phyloP scores from a whole-genome alignment of 345 rosid genomes.

The Hypericum androsaemum region DNA sequence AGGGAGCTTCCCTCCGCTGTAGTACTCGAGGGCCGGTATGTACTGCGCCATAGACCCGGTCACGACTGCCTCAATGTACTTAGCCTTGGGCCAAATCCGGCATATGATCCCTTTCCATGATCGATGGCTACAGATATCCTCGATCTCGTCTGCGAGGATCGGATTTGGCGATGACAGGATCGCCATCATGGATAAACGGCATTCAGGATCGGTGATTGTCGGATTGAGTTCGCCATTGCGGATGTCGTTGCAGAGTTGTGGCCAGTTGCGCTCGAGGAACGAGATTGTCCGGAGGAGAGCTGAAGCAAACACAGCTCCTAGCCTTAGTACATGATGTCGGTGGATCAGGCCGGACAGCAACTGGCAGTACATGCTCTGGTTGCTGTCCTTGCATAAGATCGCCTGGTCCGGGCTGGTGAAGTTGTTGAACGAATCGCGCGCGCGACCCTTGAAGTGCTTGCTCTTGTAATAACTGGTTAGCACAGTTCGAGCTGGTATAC shows the following conservation, averaged over 20 bases:
- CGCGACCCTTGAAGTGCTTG: constrained; percentile 48
- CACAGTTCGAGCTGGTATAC: constrained; percentile 53
- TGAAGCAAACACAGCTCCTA: constrained; percentile 60
- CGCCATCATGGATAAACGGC: constrained; percentile 30
- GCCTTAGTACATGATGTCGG: constrained; percentile 41
- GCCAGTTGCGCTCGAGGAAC: constrained; percentile 51
- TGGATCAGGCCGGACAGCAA: constrained; percentile 46
- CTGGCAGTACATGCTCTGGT: constrained; percentile 73
- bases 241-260: constrained; percentile 40
- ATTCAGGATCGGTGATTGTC: constrained; percentile 36
- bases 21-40: constrained; percentile 46
- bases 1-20: constrained; percentile 46
- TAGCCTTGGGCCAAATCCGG: constrained; percentile 52
- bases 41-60: constrained; percentile 71
- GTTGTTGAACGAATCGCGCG: constrained; percentile 39
- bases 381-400: constrained; percentile 49
- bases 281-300: constrained; percentile 51
- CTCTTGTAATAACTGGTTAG: constrained; percentile 68
- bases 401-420: constrained; percentile 47
- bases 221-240: constrained; percentile 33
- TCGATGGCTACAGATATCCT: constrained; percentile 32
- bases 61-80: constrained; percentile 60
- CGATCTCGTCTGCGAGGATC: constrained; percentile 39
- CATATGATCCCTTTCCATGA: constrained; percentile 61
- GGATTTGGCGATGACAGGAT: constrained; percentile 32